Base-by-base conservation (phyloP, 164 flowering plant species). In the Tetrastigma voinierianum region DNA sequence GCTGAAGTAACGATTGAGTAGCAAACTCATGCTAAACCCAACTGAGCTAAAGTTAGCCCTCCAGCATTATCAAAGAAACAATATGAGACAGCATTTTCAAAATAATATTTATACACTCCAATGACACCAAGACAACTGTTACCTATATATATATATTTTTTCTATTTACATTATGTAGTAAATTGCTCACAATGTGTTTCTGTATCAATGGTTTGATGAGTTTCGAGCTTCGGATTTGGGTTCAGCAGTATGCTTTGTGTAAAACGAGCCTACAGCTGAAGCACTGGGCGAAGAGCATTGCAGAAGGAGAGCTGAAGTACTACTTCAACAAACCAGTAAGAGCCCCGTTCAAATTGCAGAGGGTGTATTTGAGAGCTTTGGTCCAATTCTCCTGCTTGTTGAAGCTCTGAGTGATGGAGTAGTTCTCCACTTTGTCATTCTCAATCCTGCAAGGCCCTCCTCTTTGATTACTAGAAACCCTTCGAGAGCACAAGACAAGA, bases 351-450 rank as follows among this genome's bases (percentile, higher is more conserved):
- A 96, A 72, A 80, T 96, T 78, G 82, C 98, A 91, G 63, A 96
- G 93, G 1, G 93, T 96, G 78, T 96, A 90, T 71, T 96, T 93
- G 61, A 96, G 91, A 77, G 99, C 97, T 81, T 91, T 96, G 20
- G 99, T 96, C 98, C 97, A 96, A 77, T 88, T 88, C 79, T 96
- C 99, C 48, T 82, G 98, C 76, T 93, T 96, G 78, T 89, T 92
- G 84, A 96, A 93, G 81, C 98, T 93, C 70, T 87, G 98, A 0
- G 97, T 93, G 67, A 96, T 96, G 10, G 98, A 86, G 74, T 84
- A 80, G 71, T 64, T 88, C 66, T 86, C 97, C 67, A 96, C 99
- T 78, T 82, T 93, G 87, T 96, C 98, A 66, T 86, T 90, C 76
- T 91, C 98, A 72, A 96, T 93, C 84, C 99, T 96, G 82, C 73